phyloP scores from a whole-genome alignment of 1,284 basidiomycete genomes.

The Pseudozyma tsukubaensis region DNA sequence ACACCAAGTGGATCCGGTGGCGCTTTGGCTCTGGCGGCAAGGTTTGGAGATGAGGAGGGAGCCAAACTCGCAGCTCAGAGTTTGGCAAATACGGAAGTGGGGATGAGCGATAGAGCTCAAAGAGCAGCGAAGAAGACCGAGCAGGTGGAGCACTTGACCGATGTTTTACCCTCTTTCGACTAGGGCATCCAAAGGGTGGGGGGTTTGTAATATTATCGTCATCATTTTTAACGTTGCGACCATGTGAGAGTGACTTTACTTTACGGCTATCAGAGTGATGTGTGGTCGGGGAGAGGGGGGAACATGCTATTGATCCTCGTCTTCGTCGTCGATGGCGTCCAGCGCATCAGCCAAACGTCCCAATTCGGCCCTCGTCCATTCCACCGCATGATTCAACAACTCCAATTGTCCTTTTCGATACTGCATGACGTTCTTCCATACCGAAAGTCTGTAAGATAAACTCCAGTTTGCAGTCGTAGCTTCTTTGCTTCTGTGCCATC shows the following conservation, averaged over 20 bases:
- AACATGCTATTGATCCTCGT: not conserved
- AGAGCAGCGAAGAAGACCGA: conserved; percentile 42
- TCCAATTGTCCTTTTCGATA: conserved; percentile 42
- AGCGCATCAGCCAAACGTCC: conserved; percentile 30
- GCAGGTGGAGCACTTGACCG: conserved; percentile 33
- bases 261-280: not conserved
- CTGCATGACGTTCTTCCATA: conserved; percentile 18
- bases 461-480: not conserved
- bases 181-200: no score
- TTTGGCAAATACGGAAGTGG: conserved; percentile 14
- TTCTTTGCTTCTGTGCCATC: conserved; percentile 7
- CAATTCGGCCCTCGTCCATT: conserved; percentile 40
- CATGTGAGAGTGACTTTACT: not conserved
- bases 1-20: conserved; percentile 7
- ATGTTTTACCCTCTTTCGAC: conserved; percentile 44
- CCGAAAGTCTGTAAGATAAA: conserved; percentile 1
- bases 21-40: conserved; percentile 24
- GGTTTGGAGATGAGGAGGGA: conserved; percentile 21
- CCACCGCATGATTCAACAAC: conserved; percentile 35
- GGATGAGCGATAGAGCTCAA: conserved; percentile 34
- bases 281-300: not conserved
- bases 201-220: not conserved
- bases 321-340: conserved; percentile 18
- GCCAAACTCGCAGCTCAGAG: conserved; percentile 21
- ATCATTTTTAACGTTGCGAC: not conserved